Evolutionary conservation across 1,284 basidiomycete species (phyloP).

Genomic region (Ustilago trichophora): DNA sequence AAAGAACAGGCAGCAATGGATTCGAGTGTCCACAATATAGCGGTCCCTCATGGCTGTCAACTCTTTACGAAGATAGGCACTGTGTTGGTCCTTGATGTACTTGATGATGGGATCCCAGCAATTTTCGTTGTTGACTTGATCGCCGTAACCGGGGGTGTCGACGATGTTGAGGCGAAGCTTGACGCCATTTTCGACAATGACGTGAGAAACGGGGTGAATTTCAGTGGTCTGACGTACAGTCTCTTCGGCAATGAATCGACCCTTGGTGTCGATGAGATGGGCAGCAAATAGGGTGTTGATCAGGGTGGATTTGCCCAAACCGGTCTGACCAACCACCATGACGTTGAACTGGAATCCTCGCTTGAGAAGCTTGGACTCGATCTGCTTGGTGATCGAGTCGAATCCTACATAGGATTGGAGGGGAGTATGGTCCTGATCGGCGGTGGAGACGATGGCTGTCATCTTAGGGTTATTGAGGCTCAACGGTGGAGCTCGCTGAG

Average conservation of each 20-base stretch:
- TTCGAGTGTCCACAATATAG: constrained; percentile 96
- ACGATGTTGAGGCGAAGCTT: constrained; percentile 95
- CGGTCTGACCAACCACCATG: constrained; percentile 81
- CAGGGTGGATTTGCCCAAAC: constrained; percentile 95
- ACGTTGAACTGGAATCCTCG: constrained; percentile 97
- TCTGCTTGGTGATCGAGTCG: constrained; percentile 85
- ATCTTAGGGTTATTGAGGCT: no score
- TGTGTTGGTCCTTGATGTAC: constrained; percentile 99
- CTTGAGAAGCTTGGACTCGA: constrained; percentile 99
- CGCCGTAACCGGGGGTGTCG: constrained; percentile 97
- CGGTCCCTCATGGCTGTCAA: constrained; percentile 98
- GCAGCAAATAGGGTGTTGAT: constrained; percentile 99
- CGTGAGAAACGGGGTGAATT: constrained; percentile 93
- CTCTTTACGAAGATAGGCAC: constrained; percentile 97
- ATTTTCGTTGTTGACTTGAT: constrained; percentile 98
- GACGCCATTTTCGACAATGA: constrained; percentile 95
- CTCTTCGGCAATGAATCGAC: constrained; percentile 85
- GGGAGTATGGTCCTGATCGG: constrained; percentile 50
- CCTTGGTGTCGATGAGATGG: constrained; percentile 96
- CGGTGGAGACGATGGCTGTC: constrained; percentile 31
- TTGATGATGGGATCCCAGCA: constrained; percentile 99
- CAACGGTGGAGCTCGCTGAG: no score
- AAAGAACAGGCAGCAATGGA: constrained; percentile 98
- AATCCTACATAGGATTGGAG: constrained; percentile 67
- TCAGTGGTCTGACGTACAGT: constrained; percentile 92